Percentiles rank a stretch among this genome's conserved stretches.
These are phyloP conservation scores for Saksenaea vasiformis DNA, from an alignment of 371 early-diverging fungal genomes.

Conservation along the genomic window DNA sequence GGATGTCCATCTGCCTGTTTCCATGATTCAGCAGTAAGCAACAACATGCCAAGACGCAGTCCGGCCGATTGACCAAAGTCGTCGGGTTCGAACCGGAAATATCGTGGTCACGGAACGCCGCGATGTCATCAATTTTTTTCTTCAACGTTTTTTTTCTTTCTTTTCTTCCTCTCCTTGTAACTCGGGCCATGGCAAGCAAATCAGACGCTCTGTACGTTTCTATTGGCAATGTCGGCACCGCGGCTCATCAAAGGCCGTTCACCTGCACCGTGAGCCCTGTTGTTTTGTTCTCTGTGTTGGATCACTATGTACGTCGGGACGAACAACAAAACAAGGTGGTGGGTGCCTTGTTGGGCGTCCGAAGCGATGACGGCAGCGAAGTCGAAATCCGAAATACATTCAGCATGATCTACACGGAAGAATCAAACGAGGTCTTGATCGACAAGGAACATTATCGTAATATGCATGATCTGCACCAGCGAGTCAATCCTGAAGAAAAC, in stretches of 20 bases:
- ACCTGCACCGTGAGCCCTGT: constrained; percentile 77
- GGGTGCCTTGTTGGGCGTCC: constrained; percentile 86
- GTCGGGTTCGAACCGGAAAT: too few relatives aligned
- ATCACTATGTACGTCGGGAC: constrained; percentile 88
- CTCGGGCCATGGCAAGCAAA: constrained; percentile 32
- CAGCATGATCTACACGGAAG: constrained; percentile 78
- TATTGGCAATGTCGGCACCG: constrained; percentile 38
- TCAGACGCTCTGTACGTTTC: constrained; percentile 43
- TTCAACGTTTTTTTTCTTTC: neutral
- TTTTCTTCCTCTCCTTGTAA: neutral
- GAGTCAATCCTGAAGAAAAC: constrained; percentile 87
- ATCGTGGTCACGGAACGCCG: too few relatives aligned
- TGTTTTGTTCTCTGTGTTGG: constrained; percentile 89
- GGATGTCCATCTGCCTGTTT: too few relatives aligned
- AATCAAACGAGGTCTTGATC: constrained; percentile 67
- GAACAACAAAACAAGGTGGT: constrained; percentile 82
- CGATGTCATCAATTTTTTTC: neutral
- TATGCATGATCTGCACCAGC: constrained; percentile 86
- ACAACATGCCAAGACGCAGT: too few relatives aligned
- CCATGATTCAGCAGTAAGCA: too few relatives aligned
- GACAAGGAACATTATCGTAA: constrained; percentile 89
- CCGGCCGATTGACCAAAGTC: too few relatives aligned
- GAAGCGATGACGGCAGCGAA: constrained; percentile 83
- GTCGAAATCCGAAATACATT: constrained; percentile 90
- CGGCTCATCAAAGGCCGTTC: constrained; percentile 60